Evolutionary conservation across 257 asterid genomes (phyloP).

Genomic region (Cinchona pubescens): DNA sequence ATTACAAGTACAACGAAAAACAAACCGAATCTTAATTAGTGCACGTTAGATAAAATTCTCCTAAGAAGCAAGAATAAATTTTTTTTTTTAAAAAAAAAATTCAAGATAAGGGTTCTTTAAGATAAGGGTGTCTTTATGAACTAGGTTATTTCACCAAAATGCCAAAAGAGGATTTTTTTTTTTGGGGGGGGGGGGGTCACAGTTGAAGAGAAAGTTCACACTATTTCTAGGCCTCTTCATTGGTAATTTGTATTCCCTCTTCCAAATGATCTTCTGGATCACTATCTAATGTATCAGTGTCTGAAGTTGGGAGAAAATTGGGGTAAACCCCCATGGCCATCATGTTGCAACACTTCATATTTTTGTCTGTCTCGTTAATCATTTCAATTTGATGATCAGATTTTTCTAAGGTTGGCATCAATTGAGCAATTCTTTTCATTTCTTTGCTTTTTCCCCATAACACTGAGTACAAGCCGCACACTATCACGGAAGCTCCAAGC

Average conservation of each 20-base stretch:
- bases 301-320: background rate
- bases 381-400: background rate
- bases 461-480: conserved; percentile 53
- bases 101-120: too few species aligned
- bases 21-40: too few species aligned
- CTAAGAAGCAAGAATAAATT: too few species aligned
- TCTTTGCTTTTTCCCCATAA: conserved; percentile 69
- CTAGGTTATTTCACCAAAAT: too few species aligned
- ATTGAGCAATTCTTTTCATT: conserved; percentile 32
- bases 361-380: background rate
- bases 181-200: too few species aligned
- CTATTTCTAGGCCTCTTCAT: background rate
- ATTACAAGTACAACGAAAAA: too few species aligned
- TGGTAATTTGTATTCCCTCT: background rate
- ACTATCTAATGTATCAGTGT: background rate
- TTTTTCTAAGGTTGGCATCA: conserved; percentile 22
- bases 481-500: conserved; percentile 52
- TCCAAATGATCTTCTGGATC: background rate
- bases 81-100: too few species aligned
- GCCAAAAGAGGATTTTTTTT: too few species aligned
- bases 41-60: too few species aligned
- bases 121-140: too few species aligned
- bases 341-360: conserved; percentile 10
- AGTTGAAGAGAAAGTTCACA: background rate
- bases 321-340: background rate